Evolutionary conservation across 352 stramenopile genomes (phyloP).

Genomic region (Phytophthora fragariae): DNA sequence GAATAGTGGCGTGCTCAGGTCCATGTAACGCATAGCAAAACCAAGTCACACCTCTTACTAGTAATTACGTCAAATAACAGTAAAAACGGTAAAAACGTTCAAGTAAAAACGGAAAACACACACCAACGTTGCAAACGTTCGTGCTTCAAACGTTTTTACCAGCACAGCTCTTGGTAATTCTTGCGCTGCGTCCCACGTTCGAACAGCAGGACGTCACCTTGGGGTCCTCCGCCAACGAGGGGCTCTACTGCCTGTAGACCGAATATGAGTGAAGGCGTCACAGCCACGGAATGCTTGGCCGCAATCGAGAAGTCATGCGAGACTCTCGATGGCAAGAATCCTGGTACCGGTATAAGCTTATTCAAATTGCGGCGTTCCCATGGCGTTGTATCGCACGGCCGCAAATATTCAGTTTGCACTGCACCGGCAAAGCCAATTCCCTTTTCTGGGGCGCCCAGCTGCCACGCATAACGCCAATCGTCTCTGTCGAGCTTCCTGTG

Average conservation of each 20-base stretch:
- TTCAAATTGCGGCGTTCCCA: slow-evolving; percentile 1
- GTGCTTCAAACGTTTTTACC: too few relatives aligned
- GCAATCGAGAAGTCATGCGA: background rate
- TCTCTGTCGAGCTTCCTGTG: background rate
- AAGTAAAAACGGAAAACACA: too few relatives aligned
- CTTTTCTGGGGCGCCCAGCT: slow-evolving; percentile 1
- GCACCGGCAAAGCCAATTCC: background rate
- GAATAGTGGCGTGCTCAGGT: too few relatives aligned
- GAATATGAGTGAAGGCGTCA: background rate
- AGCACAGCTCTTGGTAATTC: background rate
- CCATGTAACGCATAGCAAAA: too few relatives aligned
- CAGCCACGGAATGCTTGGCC: background rate
- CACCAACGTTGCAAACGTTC: too few relatives aligned
- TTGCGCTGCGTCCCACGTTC: slow-evolving; percentile 3
- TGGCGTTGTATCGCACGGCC: background rate
- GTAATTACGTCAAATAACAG: too few relatives aligned
- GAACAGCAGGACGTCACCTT: slow-evolving; percentile 13
- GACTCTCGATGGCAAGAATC: background rate
- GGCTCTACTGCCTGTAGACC: background rate
- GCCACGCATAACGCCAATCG: slow-evolving; percentile 14
- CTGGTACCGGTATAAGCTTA: background rate
- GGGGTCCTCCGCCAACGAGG: background rate
- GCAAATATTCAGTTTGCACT: slow-evolving; percentile 1
- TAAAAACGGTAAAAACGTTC: too few relatives aligned
- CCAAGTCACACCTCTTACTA: too few relatives aligned